A percentile compares a stretch with the other conserved stretches of the same genome.
phyloP scores from a whole-genome alignment of 352 stramenopile species.

The Phytophthora uliginosa region DNA sequence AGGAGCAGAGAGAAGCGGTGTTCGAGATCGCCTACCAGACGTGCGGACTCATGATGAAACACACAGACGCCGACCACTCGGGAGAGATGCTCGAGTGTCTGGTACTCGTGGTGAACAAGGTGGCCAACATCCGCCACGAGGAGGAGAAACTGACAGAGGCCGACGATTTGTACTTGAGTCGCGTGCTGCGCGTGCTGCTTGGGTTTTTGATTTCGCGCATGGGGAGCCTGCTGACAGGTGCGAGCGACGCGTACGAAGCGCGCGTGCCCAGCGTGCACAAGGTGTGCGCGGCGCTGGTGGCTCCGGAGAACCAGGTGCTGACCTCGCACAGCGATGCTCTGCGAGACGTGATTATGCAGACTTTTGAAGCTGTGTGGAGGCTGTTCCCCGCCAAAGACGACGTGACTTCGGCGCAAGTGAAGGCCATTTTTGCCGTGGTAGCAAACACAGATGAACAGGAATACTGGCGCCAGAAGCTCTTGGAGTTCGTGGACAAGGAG shows the following conservation, averaged over 20 bases:
- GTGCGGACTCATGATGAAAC: slow-evolving; percentile 76
- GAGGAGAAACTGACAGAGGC: slow-evolving; percentile 38
- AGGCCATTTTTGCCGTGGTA: slow-evolving; percentile 55
- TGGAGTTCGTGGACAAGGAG: slow-evolving; percentile 59
- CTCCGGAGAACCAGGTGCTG: slow-evolving; percentile 51
- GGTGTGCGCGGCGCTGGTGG: slow-evolving; percentile 53
- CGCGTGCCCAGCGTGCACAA: slow-evolving; percentile 59
- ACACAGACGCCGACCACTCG: slow-evolving; percentile 77
- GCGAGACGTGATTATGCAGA: slow-evolving; percentile 54
- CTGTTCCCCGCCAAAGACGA: slow-evolving; percentile 58
- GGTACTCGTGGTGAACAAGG: slow-evolving; percentile 64
- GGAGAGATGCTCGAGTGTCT: slow-evolving; percentile 80
- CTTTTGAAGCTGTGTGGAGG: slow-evolving; percentile 76
- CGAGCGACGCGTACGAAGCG: slow-evolving; percentile 39
- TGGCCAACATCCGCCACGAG: slow-evolving; percentile 39
- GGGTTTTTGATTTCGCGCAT: slow-evolving; percentile 67
- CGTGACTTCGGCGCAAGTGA: slow-evolving; percentile 50
- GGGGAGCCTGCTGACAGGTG: slow-evolving; percentile 57
- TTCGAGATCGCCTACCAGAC: slow-evolving; percentile 81
- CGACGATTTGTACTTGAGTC: slow-evolving; percentile 75
- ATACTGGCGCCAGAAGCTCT: slow-evolving; percentile 65
- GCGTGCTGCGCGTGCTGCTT: slow-evolving; percentile 68
- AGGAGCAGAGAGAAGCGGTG: slow-evolving; percentile 45
- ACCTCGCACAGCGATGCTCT: slow-evolving; percentile 45
- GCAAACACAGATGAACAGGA: slow-evolving; percentile 22